phyloP scores from a whole-genome alignment of 768 basidiomycete genomes.

The Suillus plorans region DNA sequence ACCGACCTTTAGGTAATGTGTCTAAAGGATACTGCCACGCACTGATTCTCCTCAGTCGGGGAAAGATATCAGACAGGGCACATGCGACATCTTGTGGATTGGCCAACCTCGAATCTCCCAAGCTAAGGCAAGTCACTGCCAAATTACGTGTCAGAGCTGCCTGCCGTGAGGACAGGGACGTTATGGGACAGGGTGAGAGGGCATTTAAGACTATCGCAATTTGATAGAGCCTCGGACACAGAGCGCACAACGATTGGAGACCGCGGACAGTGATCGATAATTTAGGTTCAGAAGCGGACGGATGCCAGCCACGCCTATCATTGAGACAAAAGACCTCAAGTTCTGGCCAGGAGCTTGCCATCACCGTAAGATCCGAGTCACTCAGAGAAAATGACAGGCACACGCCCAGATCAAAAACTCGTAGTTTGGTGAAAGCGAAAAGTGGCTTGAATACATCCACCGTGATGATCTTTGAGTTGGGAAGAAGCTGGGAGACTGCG shows the following conservation, averaged over 20 bases:
- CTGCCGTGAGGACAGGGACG: background rate
- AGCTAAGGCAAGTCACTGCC: background rate
- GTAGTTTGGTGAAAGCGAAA: conserved; percentile 4
- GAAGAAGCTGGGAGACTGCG: background rate
- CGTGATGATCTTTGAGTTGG: background rate
- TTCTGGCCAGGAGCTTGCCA: conserved; percentile 6
- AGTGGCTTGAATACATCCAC: conserved; percentile 1
- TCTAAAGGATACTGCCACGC: conserved; percentile 1
- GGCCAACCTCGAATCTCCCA: conserved; percentile 1
- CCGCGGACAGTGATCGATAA: background rate
- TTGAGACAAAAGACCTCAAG: conserved; percentile 2
- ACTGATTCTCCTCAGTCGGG: background rate
- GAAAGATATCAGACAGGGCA: conserved; percentile 2
- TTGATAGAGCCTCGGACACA: conserved; percentile 1
- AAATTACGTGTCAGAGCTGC: background rate
- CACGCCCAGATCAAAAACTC: conserved; percentile 3
- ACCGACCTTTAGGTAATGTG: background rate
- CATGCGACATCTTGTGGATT: background rate
- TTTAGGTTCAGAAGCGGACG: background rate
- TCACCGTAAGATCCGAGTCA: conserved; percentile 1
- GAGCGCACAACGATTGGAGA: background rate
- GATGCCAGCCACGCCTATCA: background rate
- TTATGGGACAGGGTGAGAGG: background rate
- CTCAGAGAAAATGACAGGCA: conserved; percentile 1
- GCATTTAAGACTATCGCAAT: conserved; percentile 4